A percentile compares a stretch with the other conserved stretches of the same genome.
Evolutionary conservation across 148 eudicot species (phyloP).

Genomic region (Cornus florida): DNA sequence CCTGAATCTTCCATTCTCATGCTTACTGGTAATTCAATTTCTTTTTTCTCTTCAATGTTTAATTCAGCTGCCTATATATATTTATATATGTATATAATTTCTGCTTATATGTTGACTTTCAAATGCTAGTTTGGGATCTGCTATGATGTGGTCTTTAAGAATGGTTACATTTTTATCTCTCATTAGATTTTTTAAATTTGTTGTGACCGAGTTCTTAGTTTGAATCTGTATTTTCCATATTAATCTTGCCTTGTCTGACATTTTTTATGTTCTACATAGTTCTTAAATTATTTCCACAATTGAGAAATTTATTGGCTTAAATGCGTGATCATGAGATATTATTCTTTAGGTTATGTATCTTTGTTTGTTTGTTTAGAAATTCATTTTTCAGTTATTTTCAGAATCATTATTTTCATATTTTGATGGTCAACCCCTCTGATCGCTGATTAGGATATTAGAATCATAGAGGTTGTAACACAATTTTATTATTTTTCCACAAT

Average conservation of each 20-base stretch:
- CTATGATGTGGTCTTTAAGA: background rate
- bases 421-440: too few relatives aligned
- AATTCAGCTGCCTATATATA: background rate
- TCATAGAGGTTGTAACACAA: too few relatives aligned
- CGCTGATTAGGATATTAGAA: too few relatives aligned
- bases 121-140: background rate
- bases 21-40: conserved; percentile 44
- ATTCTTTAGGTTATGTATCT: too few relatives aligned
- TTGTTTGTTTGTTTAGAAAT: too few relatives aligned
- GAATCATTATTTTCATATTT: too few relatives aligned
- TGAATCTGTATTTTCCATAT: background rate
- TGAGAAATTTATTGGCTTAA: too few relatives aligned
- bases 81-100: background rate
- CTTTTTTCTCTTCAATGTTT: background rate
- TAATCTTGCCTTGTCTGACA: too few relatives aligned
- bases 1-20: conserved; percentile 43
- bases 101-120: background rate
- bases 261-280: background rate
- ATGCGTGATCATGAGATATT: background rate
- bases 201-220: background rate
- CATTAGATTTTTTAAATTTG: background rate
- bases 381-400: too few relatives aligned
- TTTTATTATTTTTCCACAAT: too few relatives aligned
- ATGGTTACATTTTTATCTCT: background rate
- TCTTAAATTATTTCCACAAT: background rate